A percentile compares a stretch with the other conserved stretches of the same genome.
These are phyloP conservation scores for Mitragyna speciosa DNA, from an alignment of 257 asterid species.

Conservation along the genomic window DNA sequence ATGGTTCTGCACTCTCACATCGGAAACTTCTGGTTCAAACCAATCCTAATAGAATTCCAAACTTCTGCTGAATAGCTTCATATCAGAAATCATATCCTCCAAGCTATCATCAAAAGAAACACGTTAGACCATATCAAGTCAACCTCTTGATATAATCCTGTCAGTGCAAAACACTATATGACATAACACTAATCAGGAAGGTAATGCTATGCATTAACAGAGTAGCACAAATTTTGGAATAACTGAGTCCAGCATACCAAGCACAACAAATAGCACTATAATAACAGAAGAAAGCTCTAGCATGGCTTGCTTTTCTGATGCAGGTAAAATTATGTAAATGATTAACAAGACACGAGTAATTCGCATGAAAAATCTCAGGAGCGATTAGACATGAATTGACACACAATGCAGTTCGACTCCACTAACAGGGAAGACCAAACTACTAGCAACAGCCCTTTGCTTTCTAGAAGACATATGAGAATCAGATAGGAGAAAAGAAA, in stretches of 20 bases:
- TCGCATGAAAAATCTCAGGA: neutral
- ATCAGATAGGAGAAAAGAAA: neutral
- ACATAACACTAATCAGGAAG: neutral
- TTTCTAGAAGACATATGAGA: neutral
- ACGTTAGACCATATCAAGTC: conserved; percentile 23
- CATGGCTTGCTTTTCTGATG: neutral
- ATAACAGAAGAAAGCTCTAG: neutral
- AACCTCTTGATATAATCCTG: neutral
- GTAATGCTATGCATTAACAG: neutral
- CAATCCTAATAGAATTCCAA: conserved; percentile 25
- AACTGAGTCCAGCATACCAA: neutral
- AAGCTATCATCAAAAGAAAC: conserved; percentile 39
- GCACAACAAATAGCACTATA: neutral
- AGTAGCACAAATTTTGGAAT: neutral
- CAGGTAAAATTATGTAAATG: neutral
- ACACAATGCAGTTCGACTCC: neutral
- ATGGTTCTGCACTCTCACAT: conserved; percentile 29
- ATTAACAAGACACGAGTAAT: neutral
- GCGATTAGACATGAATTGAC: neutral
- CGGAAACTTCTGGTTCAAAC: conserved; percentile 30
- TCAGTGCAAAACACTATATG: neutral
- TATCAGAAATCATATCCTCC: conserved; percentile 29
- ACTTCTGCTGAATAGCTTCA: conserved; percentile 46
- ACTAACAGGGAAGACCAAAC: neutral
- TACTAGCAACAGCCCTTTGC: neutral